Evolutionary conservation across 2,329 filamentous ascomycete genomes (phyloP).

Genomic region (Aureobasidium sp.): DNA sequence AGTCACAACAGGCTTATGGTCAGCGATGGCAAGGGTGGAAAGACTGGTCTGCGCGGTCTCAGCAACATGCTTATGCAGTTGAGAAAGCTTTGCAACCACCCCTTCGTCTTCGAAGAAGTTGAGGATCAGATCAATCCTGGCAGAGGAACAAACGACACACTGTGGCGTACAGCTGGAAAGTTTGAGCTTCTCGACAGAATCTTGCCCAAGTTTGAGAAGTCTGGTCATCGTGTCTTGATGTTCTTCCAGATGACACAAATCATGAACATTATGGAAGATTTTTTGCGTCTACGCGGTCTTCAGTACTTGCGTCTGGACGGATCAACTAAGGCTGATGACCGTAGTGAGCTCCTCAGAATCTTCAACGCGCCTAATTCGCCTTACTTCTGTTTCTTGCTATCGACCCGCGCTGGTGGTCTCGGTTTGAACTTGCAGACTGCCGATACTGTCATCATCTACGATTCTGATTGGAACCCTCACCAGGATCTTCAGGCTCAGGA

Average conservation of each 20-base stretch:
- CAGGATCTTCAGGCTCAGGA: conserved; percentile 98
- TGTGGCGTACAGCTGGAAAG: conserved; percentile 95
- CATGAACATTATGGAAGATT: conserved; percentile 99
- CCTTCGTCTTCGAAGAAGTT: conserved; percentile 96
- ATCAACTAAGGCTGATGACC: conserved; percentile 95
- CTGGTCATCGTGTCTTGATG: conserved; percentile 93
- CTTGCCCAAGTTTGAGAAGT: conserved; percentile 83
- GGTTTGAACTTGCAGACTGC: conserved; percentile 96
- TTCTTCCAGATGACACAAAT: conserved; percentile 99
- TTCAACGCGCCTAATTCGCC: conserved; percentile 88
- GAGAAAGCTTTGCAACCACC: conserved; percentile 97
- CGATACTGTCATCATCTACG: conserved; percentile 98
- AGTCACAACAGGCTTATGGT: conserved; percentile 92
- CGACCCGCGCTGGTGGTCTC: conserved; percentile 93
- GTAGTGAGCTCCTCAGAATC: conserved; percentile 75
- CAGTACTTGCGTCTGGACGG: conserved; percentile 89
- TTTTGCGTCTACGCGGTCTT: conserved; percentile 72
- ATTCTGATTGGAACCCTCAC: conserved; percentile 99
- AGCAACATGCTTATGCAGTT: conserved; percentile 99
- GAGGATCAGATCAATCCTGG: conserved; percentile 96
- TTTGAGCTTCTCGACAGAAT: conserved; percentile 92
- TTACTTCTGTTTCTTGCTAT: conserved; percentile 98
- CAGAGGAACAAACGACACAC: conserved; percentile 78
- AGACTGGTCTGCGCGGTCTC: conserved; percentile 84
- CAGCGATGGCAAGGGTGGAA: conserved; percentile 89